Percentiles rank a stretch among this genome's conserved stretches.
phyloP scores from a whole-genome alignment of 2,329 filamentous ascomycete species.

The Talaromyces piceae region DNA sequence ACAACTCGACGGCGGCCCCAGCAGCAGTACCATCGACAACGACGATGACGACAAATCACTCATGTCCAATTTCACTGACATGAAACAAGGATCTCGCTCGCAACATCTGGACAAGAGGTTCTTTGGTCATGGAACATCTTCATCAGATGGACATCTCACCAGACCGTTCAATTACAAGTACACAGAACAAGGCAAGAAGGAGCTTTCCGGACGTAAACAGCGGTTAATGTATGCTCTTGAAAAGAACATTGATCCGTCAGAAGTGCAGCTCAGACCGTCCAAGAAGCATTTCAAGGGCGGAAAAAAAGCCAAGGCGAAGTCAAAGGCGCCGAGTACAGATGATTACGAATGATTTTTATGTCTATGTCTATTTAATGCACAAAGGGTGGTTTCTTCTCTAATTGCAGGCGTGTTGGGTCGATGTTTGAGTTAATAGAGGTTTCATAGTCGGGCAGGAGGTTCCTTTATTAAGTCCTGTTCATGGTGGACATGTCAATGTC shows the following conservation, averaged over 20 bases:
- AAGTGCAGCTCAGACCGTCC: constrained; percentile 49
- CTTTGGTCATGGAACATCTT: constrained; percentile 59
- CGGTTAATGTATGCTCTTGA: constrained; percentile 72
- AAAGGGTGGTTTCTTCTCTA: neutral
- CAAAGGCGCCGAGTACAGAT: constrained; percentile 15
- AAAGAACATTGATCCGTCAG: constrained; percentile 73
- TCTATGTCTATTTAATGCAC: neutral
- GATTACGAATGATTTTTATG: constrained; percentile 6
- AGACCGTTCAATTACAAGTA: constrained; percentile 90
- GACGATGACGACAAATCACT: constrained; percentile 3
- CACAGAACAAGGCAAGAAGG: constrained; percentile 70
- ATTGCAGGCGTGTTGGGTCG: neutral
- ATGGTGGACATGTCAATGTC: no score
- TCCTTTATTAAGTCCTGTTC: no score
- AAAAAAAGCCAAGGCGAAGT: constrained; percentile 25
- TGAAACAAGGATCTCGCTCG: constrained; percentile 59
- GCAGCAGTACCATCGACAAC: constrained; percentile 10
- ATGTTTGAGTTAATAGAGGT: neutral
- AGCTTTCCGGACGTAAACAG: constrained; percentile 75
- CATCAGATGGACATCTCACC: constrained; percentile 58
- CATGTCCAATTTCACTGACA: constrained; percentile 6
- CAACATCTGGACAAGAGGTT: constrained; percentile 78
- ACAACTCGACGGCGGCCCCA: constrained; percentile 14
- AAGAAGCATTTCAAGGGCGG: constrained; percentile 70
- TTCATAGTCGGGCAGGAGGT: no score